A percentile compares a stretch with the other conserved stretches of the same genome.
Evolutionary conservation across 768 basidiomycete genomes (phyloP).

Genomic region (Tulasnella sp.): DNA sequence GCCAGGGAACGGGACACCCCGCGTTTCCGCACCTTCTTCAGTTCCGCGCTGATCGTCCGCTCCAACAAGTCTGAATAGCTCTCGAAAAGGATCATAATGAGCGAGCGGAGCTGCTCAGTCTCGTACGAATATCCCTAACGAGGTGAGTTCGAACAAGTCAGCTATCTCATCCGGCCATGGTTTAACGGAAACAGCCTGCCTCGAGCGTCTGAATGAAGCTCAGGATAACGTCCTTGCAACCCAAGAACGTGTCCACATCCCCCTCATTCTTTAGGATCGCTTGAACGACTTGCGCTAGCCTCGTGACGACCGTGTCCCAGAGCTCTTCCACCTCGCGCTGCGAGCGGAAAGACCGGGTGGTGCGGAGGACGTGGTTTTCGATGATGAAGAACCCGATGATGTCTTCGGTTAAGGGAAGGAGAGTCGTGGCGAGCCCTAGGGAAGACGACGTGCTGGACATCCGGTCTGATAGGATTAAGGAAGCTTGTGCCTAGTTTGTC

Average conservation of each 20-base stretch:
- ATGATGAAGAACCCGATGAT: constrained; percentile 97
- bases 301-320: constrained; percentile 76
- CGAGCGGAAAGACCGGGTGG: constrained; percentile 82
- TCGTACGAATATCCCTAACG: constrained; percentile 76
- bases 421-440: constrained; percentile 28
- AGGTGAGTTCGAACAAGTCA: neutral
- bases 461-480: constrained; percentile 66
- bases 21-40: constrained; percentile 53
- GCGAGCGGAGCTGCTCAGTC: constrained; percentile 65
- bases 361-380: constrained; percentile 82
- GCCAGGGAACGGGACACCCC: neutral
- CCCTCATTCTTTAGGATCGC: constrained; percentile 58
- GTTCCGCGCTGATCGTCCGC: constrained; percentile 64
- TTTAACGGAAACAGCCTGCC: constrained; percentile 32
- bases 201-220: constrained; percentile 87
- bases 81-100: constrained; percentile 83
- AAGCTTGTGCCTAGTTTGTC: constrained; percentile 75
- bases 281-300: constrained; percentile 63
- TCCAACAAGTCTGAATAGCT: constrained; percentile 76
- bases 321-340: constrained; percentile 86
- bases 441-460: constrained; percentile 12
- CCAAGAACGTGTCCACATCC: constrained; percentile 71
- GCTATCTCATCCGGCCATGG: neutral
- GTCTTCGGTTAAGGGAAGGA: constrained; percentile 76
- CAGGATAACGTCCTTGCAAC: constrained; percentile 71